Base-by-base conservation (phyloP, 495 filamentous ascomycete genomes). In the Lasiosphaeria miniovina region DNA sequence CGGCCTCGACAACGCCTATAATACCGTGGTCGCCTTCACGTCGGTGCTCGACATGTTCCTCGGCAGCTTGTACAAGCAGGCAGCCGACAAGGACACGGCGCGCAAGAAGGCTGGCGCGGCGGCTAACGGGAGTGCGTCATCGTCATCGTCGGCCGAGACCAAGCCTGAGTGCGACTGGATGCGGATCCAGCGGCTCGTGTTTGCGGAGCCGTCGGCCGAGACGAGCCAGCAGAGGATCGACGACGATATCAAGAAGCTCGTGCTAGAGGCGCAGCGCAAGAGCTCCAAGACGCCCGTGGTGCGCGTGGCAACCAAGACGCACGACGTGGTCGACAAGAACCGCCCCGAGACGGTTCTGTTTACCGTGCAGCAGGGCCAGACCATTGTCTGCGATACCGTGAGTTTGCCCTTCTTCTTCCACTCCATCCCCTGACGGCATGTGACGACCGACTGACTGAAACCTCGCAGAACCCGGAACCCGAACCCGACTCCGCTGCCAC, bases 1-100 rank as follows among this genome's bases (percentile, higher is more conserved):
- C 11, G 52, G 59, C 40, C 62, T 65, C 3, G 62, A 65, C 15
- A 54, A 36, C 33, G 59, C 62, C 34, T 65, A 65, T 15, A 61
- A 61, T 43, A 38, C 59, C 11, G 62, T 61, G 24, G 24, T 2
- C 1, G 24, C 59, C 9, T 32, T 48, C 11, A 14, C 50, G 5
- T 52, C 31, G 4, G 36, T 55, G 35, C 53, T 55, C 53, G 24
- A 24, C 4, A 46, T 11, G 12, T 46, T 46, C 12, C 43, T 46
- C 43, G 12, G 8, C 7, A 11, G 15, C 12, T n/a, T 46, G 6
- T 46, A 46, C 43, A 14, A 46, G 6, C 6, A n/a, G 43, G 24
- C 24, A 41, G 5, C 6, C 6, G 43, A n/a, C 12, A n/a, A 46
- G 15, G 43, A 46, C 4, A 46, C 12, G 15, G 12, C 6, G 15